These are phyloP conservation scores for Salvia sclarea DNA, from an alignment of 305 asterid species.

Conservation along the genomic window DNA sequence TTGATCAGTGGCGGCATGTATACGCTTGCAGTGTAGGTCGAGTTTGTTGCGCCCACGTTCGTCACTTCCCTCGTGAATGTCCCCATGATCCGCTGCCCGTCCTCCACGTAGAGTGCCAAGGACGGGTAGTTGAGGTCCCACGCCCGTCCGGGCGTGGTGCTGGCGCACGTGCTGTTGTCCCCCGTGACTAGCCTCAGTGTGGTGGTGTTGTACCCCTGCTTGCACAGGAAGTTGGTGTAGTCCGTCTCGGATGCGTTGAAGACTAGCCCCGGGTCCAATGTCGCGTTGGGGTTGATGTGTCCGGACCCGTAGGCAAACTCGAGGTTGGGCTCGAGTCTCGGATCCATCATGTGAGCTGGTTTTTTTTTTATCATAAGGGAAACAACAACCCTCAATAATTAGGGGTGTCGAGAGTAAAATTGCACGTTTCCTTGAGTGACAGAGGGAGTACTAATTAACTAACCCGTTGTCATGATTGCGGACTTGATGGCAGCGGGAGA, in stretches of 20 bases:
- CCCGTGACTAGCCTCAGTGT: constrained; percentile 44
- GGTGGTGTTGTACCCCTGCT: constrained; percentile 48
- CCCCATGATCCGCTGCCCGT: constrained; percentile 42
- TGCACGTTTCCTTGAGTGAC: no score
- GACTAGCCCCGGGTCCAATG: constrained; percentile 49
- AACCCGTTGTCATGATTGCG: constrained; percentile 63
- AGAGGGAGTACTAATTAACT: background rate
- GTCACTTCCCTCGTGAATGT: constrained; percentile 46
- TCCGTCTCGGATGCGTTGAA: constrained; percentile 44
- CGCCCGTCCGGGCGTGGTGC: constrained; percentile 33
- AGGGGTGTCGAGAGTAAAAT: no score
- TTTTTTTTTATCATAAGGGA: background rate
- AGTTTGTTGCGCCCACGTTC: constrained; percentile 42
- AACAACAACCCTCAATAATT: no score
- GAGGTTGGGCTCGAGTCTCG: constrained; percentile 35
- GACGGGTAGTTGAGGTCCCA: constrained; percentile 63
- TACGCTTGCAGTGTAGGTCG: constrained; percentile 37
- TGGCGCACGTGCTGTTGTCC: constrained; percentile 45
- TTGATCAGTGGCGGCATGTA: constrained; percentile 12
- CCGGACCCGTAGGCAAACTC: constrained; percentile 55
- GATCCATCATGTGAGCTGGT: constrained; percentile 43
- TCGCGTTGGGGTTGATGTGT: constrained; percentile 46
- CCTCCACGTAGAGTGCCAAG: constrained; percentile 39
- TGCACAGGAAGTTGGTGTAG: constrained; percentile 49
- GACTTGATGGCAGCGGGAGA: constrained; percentile 72